Evolutionary conservation across 257 asterid species (phyloP).

Genomic region (Cynanchum wilfordii): DNA sequence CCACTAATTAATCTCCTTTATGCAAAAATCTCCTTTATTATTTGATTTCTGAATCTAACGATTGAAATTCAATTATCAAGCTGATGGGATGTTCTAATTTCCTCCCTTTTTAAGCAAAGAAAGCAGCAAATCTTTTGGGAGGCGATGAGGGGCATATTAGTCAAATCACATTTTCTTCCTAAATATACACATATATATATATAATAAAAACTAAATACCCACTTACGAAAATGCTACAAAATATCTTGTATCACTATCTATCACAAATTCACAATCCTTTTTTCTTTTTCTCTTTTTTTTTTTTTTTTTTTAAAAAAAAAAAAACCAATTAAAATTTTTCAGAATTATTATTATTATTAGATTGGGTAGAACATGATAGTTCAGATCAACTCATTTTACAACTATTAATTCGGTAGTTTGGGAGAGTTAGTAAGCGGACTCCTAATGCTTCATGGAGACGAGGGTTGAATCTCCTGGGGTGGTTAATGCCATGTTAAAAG

Average conservation of each 20-base stretch:
- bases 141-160: background rate
- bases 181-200: no score
- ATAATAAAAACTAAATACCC: background rate
- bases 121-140: background rate
- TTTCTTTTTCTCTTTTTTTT: no score
- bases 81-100: background rate
- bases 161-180: background rate
- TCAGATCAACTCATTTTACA: no score
- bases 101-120: background rate
- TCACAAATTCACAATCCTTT: background rate
- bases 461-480: no score
- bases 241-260: background rate
- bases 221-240: background rate
- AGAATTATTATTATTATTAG: no score
- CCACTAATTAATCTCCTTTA: background rate
- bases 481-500: no score
- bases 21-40: background rate
- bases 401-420: no score
- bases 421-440: no score
- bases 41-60: background rate
- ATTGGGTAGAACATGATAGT: no score
- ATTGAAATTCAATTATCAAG: background rate
- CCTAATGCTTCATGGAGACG: no score
- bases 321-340: no score
- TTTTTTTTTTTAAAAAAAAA: no score